Evolutionary conservation across 345 rosid species (phyloP).

Genomic region (Heritiera fomes): DNA sequence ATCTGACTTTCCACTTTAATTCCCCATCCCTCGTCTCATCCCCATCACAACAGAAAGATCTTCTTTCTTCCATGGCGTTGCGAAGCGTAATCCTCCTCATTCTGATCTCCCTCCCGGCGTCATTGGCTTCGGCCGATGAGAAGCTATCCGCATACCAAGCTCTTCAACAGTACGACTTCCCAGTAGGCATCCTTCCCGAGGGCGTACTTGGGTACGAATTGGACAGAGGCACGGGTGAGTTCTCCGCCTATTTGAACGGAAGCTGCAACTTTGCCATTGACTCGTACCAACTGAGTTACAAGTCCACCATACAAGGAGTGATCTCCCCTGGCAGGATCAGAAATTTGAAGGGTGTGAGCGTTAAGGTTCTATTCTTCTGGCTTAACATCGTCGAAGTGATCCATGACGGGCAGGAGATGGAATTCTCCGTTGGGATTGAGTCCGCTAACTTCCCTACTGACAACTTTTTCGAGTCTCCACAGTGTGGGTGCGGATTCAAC

Average conservation of each 20-base stretch:
- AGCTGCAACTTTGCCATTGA: slow-evolving; percentile 53
- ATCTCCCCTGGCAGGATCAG: slow-evolving; percentile 41
- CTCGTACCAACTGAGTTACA: slow-evolving; percentile 57
- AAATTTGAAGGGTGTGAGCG: slow-evolving; percentile 52
- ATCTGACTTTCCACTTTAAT: background rate
- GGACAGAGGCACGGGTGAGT: slow-evolving; percentile 54
- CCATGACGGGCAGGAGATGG: slow-evolving; percentile 41
- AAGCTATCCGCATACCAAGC: slow-evolving; percentile 50
- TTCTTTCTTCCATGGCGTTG: slow-evolving; percentile 19
- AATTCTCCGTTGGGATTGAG: slow-evolving; percentile 66
- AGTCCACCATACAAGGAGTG: slow-evolving; percentile 51
- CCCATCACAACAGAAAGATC: background rate
- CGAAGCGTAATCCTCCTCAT: slow-evolving; percentile 21
- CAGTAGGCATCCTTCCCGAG: slow-evolving; percentile 62
- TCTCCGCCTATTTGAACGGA: slow-evolving; percentile 41
- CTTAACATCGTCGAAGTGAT: slow-evolving; percentile 47
- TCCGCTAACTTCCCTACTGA: slow-evolving; percentile 52
- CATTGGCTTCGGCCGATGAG: background rate
- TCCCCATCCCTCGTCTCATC: background rate
- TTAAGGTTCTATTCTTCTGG: slow-evolving; percentile 61
- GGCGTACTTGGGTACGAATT: slow-evolving; percentile 59
- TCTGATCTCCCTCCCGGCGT: slow-evolving; percentile 16
- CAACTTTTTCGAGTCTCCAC: slow-evolving; percentile 44
- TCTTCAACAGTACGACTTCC: slow-evolving; percentile 53
- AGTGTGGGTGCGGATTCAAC: slow-evolving; percentile 52